Evolutionary conservation across 1,284 basidiomycete genomes (phyloP).

Genomic region (Ceratobasidium sp.): DNA sequence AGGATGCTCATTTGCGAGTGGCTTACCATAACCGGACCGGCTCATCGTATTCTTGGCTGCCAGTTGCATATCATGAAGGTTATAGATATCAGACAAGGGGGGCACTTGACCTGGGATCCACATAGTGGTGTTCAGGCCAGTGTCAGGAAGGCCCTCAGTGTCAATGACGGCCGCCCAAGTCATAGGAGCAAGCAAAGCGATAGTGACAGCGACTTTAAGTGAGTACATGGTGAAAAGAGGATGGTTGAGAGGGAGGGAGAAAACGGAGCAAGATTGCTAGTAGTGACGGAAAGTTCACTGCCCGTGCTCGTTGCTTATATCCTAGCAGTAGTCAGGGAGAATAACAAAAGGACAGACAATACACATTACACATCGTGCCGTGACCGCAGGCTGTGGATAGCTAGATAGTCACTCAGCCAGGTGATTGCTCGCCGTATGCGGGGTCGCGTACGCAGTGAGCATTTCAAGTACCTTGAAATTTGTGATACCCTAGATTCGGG

Average conservation of each 20-base stretch:
- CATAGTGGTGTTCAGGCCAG: conserved; percentile 45
- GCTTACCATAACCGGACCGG: conserved; percentile 43
- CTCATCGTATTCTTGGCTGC: conserved; percentile 46
- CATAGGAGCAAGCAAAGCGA: conserved; percentile 28
- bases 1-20: background rate
- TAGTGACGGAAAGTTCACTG: background rate
- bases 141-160: conserved; percentile 47
- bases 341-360: too few relatives aligned
- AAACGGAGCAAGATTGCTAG: background rate
- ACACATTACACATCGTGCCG: too few relatives aligned
- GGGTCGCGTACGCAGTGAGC: too few relatives aligned
- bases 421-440: too few relatives aligned
- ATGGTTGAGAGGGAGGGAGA: background rate
- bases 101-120: conserved; percentile 45
- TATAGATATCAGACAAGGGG: conserved; percentile 45
- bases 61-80: conserved; percentile 47
- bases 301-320: background rate
- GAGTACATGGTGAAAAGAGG: background rate
- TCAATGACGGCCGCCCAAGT: conserved; percentile 43
- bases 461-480: too few relatives aligned
- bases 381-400: too few relatives aligned
- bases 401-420: too few relatives aligned
- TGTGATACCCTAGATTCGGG: too few relatives aligned
- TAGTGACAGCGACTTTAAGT: conserved; percentile 11
- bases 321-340: too few relatives aligned